phyloP scores from a whole-genome alignment of 768 basidiomycete species.

The Rhizopogon salebrosus region DNA sequence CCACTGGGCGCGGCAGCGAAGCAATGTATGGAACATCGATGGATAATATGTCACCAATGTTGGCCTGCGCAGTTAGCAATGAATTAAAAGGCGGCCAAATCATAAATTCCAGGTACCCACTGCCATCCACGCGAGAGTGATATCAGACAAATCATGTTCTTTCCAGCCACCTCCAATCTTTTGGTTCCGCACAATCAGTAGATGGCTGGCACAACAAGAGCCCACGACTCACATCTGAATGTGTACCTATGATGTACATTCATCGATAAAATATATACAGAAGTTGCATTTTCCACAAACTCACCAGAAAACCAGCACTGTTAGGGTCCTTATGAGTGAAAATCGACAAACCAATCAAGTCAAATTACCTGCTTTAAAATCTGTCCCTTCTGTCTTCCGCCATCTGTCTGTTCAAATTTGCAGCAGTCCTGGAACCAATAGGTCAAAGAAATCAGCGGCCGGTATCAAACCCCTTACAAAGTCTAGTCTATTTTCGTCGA shows the following conservation, averaged over 20 bases:
- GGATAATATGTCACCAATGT: conserved; percentile 50
- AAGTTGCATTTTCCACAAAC: conserved; percentile 5
- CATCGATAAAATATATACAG: background rate
- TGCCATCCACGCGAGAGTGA: conserved; percentile 62
- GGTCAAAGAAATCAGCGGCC: background rate
- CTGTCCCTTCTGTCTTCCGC: conserved; percentile 50
- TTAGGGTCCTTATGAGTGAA: background rate
- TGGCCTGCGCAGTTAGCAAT: conserved; percentile 34
- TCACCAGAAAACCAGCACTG: conserved; percentile 72
- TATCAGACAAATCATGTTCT: conserved; percentile 62
- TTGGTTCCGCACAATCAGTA: background rate
- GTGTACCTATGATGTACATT: conserved; percentile 20
- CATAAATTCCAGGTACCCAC: conserved; percentile 30
- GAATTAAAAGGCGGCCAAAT: background rate
- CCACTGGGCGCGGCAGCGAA: conserved; percentile 44
- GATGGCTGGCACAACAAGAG: background rate
- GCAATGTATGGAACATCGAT: conserved; percentile 51
- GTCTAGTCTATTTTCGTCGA: conserved; percentile 62
- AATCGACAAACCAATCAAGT: background rate
- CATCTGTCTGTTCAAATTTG: conserved; percentile 56
- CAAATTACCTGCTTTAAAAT: conserved; percentile 52
- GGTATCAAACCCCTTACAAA: conserved; percentile 43
- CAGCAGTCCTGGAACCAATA: conserved; percentile 43
- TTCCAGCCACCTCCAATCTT: conserved; percentile 70
- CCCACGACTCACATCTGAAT: conserved; percentile 15